phyloP scores from a whole-genome alignment of 1,284 basidiomycete species.

The Marasmius fiardii region DNA sequence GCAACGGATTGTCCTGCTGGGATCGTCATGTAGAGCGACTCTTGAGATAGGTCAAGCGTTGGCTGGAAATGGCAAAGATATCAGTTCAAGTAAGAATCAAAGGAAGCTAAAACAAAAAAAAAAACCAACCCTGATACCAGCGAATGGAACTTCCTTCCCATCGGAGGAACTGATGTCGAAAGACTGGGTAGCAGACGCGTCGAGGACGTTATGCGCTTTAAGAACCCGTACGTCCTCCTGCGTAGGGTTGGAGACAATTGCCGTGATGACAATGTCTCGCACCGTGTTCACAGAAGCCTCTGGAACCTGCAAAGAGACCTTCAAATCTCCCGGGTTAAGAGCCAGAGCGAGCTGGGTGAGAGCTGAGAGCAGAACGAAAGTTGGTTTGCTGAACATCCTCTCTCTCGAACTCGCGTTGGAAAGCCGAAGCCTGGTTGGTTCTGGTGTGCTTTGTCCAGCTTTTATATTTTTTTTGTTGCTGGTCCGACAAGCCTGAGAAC shows the following conservation, averaged over 20 bases:
- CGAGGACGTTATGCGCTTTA: slow-evolving; percentile 15
- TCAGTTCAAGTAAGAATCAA: too few relatives aligned
- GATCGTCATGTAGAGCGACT: slow-evolving; percentile 14
- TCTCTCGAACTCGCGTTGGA: too few relatives aligned
- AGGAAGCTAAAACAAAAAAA: neutral
- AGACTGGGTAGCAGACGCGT: slow-evolving; percentile 13
- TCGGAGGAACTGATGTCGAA: slow-evolving; percentile 15
- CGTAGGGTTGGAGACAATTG: slow-evolving; percentile 17
- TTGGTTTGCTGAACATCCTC: slow-evolving; percentile 8
- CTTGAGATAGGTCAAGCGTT: slow-evolving; percentile 10
- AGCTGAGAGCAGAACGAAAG: slow-evolving; percentile 6
- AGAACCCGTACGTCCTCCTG: slow-evolving; percentile 14
- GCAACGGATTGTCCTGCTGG: slow-evolving; percentile 18
- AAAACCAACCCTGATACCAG: slow-evolving; percentile 13
- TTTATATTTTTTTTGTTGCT: too few relatives aligned
- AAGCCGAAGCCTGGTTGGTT: too few relatives aligned
- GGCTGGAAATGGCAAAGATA: too few relatives aligned
- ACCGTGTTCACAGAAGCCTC: slow-evolving; percentile 5
- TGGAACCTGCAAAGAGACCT: slow-evolving; percentile 10
- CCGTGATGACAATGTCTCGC: slow-evolving; percentile 11
- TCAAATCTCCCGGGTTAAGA: slow-evolving; percentile 8
- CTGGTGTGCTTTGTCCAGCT: too few relatives aligned
- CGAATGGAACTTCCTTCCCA: slow-evolving; percentile 14
- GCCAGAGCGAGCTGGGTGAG: slow-evolving; percentile 7
- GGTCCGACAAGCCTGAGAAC: too few relatives aligned